phyloP scores from a whole-genome alignment of 345 rosid genomes.

The Pugionium dolabratum region DNA sequence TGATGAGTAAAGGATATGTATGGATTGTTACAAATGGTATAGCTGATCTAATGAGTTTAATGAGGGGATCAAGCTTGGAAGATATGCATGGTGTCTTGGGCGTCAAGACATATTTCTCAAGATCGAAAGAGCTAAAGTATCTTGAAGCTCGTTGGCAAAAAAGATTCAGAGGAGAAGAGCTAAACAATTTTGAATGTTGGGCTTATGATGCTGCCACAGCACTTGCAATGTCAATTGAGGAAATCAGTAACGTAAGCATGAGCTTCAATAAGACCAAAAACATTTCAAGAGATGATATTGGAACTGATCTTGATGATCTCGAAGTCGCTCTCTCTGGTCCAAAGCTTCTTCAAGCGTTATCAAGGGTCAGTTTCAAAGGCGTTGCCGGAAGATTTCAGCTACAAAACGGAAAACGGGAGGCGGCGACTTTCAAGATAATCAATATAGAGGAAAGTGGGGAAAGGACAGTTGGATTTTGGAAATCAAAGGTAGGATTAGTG shows the following conservation, averaged over 20 bases:
- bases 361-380: slow-evolving; percentile 45
- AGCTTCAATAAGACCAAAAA: slow-evolving; percentile 33
- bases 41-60: slow-evolving; percentile 27
- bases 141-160: slow-evolving; percentile 48
- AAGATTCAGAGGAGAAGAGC: slow-evolving; percentile 31
- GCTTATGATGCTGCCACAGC: slow-evolving; percentile 60
- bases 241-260: slow-evolving; percentile 27
- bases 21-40: slow-evolving; percentile 55
- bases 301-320: slow-evolving; percentile 47
- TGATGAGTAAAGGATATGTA: slow-evolving; percentile 58
- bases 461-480: slow-evolving; percentile 57
- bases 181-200: slow-evolving; percentile 44
- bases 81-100: slow-evolving; percentile 51
- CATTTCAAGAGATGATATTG: slow-evolving; percentile 13
- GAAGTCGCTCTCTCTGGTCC: slow-evolving; percentile 47
- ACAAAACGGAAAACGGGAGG: slow-evolving; percentile 41
- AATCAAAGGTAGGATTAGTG: slow-evolving; percentile 38
- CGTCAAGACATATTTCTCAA: slow-evolving; percentile 36
- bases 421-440: slow-evolving; percentile 45
- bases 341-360: slow-evolving; percentile 40
- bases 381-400: slow-evolving; percentile 48
- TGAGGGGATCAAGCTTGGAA: slow-evolving; percentile 13
- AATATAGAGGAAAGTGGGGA: slow-evolving; percentile 48
- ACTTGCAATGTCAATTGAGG: slow-evolving; percentile 54
- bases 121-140: slow-evolving; percentile 41